phyloP scores from a whole-genome alignment of 2,329 filamentous ascomycete genomes.

The Trichothecium sympodiale region DNA sequence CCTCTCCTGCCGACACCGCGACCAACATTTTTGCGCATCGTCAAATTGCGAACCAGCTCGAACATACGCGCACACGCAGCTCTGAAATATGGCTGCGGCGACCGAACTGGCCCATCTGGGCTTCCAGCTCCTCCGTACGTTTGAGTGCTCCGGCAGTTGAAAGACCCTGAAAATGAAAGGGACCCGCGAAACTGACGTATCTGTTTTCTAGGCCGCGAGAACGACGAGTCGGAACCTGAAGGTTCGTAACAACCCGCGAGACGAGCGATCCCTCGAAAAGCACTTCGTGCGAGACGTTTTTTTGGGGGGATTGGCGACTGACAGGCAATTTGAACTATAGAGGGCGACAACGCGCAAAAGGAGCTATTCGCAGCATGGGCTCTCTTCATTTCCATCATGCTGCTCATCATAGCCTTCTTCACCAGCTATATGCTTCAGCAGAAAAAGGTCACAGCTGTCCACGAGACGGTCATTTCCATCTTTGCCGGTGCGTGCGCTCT shows the following conservation, averaged over 20 bases:
- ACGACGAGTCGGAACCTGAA: constrained; percentile 22
- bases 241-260: constrained; percentile 11
- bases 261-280: constrained; percentile 2
- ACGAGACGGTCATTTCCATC: constrained; percentile 97
- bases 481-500: constrained; percentile 60
- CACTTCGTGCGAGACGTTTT: not conserved
- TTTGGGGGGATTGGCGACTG: not conserved
- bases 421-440: constrained; percentile 95
- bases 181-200: constrained; percentile 6
- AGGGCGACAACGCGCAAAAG: constrained; percentile 75
- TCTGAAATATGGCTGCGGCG: too few species aligned
- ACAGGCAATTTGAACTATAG: constrained; percentile 22
- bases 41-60: too few species aligned
- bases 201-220: constrained; percentile 14
- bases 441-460: constrained; percentile 92
- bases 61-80: too few species aligned
- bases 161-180: constrained; percentile 1
- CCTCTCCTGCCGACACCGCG: too few species aligned
- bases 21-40: too few species aligned
- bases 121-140: constrained; percentile 21
- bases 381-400: constrained; percentile 88
- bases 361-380: constrained; percentile 96
- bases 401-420: constrained; percentile 90
- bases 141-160: constrained; percentile 3
- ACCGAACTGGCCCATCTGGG: constrained; percentile 15